Evolutionary conservation across 2,329 filamentous ascomycete genomes (phyloP).

Genomic region (Aspergillus pseudotamarii): DNA sequence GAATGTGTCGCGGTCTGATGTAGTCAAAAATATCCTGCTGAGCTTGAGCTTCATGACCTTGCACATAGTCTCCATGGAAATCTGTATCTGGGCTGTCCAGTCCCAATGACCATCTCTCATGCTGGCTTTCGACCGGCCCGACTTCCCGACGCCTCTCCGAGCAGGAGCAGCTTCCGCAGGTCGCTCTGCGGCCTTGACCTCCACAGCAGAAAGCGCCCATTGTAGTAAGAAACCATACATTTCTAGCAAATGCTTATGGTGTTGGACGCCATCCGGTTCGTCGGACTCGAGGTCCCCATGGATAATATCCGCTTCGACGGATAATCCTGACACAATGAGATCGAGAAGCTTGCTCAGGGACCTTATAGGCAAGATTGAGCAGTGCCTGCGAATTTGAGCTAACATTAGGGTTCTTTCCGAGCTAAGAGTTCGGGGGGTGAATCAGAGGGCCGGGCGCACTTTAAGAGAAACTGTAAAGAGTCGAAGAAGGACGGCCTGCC

Average conservation of each 20-base stretch:
- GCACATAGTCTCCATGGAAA: conserved; percentile 89
- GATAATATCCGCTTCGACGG: conserved; percentile 81
- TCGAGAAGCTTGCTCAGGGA: conserved; percentile 92
- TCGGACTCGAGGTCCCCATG: conserved; percentile 87
- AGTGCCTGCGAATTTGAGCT: conserved; percentile 74
- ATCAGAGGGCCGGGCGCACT: conserved; percentile 72
- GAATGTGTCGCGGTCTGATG: conserved; percentile 93
- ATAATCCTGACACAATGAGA: conserved; percentile 81
- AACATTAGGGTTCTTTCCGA: conserved; percentile 57
- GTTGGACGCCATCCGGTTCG: conserved; percentile 81
- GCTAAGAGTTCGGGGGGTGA: conserved; percentile 33
- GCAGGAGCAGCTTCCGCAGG: conserved; percentile 70
- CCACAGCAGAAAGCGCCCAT: conserved; percentile 93
- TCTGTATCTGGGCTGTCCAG: conserved; percentile 82
- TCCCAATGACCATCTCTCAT: conserved; percentile 82
- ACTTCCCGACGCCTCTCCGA: conserved; percentile 73
- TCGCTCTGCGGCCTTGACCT: conserved; percentile 91
- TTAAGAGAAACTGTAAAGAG: conserved; percentile 91
- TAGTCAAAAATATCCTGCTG: conserved; percentile 90
- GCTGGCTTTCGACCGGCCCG: conserved; percentile 68
- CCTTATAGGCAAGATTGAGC: conserved; percentile 75
- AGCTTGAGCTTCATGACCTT: conserved; percentile 93
- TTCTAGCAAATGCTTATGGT: conserved; percentile 90
- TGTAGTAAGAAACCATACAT: conserved; percentile 92
- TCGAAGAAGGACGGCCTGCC: conserved; percentile 79